phyloP scores from a whole-genome alignment of 257 asterid genomes.

The Striga asiatica region DNA sequence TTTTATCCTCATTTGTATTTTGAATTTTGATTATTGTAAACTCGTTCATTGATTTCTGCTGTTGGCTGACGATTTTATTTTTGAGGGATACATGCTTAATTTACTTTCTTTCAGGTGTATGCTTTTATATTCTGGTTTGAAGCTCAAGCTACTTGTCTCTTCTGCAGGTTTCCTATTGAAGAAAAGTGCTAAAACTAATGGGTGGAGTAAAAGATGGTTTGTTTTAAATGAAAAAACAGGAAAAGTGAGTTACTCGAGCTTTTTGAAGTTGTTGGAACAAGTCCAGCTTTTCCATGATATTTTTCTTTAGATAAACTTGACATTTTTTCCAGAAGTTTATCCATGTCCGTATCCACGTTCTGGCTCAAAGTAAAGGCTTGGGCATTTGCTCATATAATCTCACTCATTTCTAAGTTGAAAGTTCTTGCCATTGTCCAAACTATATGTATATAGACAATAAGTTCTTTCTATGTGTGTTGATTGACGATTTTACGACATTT shows the following conservation, averaged over 20 bases:
- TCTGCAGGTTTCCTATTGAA: conserved; percentile 72
- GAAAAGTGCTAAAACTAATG: conserved; percentile 78
- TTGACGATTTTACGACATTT: no score
- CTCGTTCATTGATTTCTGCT: not conserved
- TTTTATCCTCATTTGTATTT: not conserved
- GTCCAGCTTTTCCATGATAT: not conserved
- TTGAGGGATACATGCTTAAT: not conserved
- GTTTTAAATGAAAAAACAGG: conserved; percentile 94
- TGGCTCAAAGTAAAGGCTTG: no score
- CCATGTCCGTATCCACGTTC: no score
- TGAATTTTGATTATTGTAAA: not conserved
- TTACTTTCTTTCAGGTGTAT: not conserved
- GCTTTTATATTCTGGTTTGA: not conserved
- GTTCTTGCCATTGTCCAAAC: no score
- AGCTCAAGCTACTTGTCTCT: conserved; percentile 5
- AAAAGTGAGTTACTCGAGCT: conserved; percentile 44
- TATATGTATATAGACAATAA: no score
- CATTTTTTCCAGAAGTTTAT: no score
- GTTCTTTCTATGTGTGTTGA: no score
- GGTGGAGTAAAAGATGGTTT: conserved; percentile 95
- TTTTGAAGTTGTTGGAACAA: conserved; percentile 5
- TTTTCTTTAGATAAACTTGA: not conserved
- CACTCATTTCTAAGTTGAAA: no score
- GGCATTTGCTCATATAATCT: no score
- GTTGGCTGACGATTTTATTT: not conserved